These are phyloP conservation scores for Fusarium pseudonygamai DNA, from an alignment of 2,329 filamentous ascomycete species.

Conservation along the genomic window DNA sequence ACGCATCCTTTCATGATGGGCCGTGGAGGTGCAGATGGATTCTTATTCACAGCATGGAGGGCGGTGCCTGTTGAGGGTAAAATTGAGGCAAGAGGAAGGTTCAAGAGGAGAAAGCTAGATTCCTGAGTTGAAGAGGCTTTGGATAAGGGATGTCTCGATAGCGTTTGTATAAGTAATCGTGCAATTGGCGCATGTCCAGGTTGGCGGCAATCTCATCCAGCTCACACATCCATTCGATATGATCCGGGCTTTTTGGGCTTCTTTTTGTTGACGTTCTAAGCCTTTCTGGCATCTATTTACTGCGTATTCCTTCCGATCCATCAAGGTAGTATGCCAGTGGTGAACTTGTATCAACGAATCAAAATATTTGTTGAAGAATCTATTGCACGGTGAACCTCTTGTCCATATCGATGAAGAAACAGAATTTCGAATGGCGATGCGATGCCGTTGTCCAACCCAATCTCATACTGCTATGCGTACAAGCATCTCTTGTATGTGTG, in stretches of 20 bases:
- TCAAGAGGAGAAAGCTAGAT: constrained; percentile 73
- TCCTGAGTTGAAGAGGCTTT: constrained; percentile 20
- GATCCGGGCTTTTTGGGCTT: too few relatives aligned
- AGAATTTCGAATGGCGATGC: neutral
- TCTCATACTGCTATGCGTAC: neutral
- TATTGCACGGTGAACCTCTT: too few relatives aligned
- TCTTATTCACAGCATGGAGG: constrained; percentile 83
- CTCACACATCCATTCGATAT: neutral
- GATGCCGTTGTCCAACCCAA: neutral
- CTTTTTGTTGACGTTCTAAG: too few relatives aligned
- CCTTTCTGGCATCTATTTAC: neutral
- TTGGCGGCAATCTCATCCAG: neutral
- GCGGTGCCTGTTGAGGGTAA: constrained; percentile 82
- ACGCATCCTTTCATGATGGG: constrained; percentile 96
- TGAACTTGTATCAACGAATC: neutral
- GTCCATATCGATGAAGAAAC: neutral
- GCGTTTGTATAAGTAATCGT: neutral
- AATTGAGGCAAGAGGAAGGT: constrained; percentile 84
- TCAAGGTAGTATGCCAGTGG: too few relatives aligned
- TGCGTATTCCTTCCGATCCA: neutral
- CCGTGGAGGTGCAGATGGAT: constrained; percentile 88
- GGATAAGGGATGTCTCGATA: neutral
- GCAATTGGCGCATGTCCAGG: neutral
- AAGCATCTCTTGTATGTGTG: neutral
- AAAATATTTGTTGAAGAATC: neutral